These are phyloP conservation scores for Tephrocybe sp. DNA, from an alignment of 768 basidiomycete species.

Conservation along the genomic window DNA sequence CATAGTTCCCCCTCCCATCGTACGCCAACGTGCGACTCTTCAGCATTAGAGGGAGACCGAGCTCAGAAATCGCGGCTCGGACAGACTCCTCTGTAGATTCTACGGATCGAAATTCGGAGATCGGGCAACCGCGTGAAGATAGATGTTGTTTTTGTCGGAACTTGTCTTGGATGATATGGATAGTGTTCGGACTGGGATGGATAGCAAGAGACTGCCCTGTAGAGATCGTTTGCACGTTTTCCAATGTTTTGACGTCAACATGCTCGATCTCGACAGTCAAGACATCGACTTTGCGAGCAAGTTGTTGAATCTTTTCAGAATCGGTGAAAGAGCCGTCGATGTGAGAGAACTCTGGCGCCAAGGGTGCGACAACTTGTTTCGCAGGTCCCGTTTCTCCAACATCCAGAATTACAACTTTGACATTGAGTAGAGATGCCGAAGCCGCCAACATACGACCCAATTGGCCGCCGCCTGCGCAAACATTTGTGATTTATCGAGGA, in stretches of 20 bases:
- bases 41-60: conserved; percentile 93
- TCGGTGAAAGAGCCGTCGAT: conserved; percentile 90
- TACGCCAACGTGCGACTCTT: conserved; percentile 96
- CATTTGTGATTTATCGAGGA: conserved; percentile 10
- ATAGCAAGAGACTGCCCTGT: conserved; percentile 39
- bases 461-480: conserved; percentile 84
- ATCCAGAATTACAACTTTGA: conserved; percentile 85
- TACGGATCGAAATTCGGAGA: conserved; percentile 61
- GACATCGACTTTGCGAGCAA: conserved; percentile 80
- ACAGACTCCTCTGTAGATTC: conserved; percentile 55
- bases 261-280: conserved; percentile 98
- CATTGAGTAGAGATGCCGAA: conserved; percentile 84
- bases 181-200: conserved; percentile 81
- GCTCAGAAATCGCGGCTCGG: conserved; percentile 44
- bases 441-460: conserved; percentile 96
- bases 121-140: conserved; percentile 57
- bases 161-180: conserved; percentile 88
- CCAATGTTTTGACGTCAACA: conserved; percentile 76
- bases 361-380: conserved; percentile 77
- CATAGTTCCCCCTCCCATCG: conserved; percentile 93
- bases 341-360: conserved; percentile 52
- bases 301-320: conserved; percentile 70
- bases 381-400: conserved; percentile 80
- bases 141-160: conserved; percentile 77
- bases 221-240: conserved; percentile 47